These are phyloP conservation scores for Yamadazyma triangularis DNA, from an alignment of 1,139 yeast species.

Conservation along the genomic window DNA sequence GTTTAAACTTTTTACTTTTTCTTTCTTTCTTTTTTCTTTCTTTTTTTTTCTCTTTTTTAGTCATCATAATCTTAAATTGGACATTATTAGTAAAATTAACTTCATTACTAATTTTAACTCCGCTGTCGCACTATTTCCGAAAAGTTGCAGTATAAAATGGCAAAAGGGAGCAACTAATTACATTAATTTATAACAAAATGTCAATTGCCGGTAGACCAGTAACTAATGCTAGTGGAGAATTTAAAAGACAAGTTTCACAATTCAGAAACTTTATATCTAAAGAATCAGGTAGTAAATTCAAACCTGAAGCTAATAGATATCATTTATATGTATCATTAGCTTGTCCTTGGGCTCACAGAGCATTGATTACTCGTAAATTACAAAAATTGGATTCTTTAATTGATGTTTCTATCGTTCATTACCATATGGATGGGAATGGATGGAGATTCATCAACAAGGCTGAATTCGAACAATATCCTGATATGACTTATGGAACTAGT, in stretches of 20 bases:
- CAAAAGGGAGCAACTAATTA: background rate
- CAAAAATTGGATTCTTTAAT: conserved; percentile 68
- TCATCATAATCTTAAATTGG: no score
- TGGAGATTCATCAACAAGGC: conserved; percentile 62
- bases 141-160: no score
- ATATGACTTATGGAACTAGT: conserved; percentile 50
- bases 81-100: no score
- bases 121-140: no score
- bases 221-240: conserved; percentile 37
- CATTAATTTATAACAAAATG: conserved; percentile 1
- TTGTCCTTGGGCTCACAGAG: conserved; percentile 96
- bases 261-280: conserved; percentile 56
- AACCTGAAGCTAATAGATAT: conserved; percentile 76
- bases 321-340: conserved; percentile 85
- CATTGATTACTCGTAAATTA: conserved; percentile 68
- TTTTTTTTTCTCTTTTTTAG: no score
- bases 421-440: conserved; percentile 81
- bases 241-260: conserved; percentile 42
- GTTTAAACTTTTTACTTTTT: no score
- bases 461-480: conserved; percentile 25
- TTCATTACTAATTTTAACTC: no score
- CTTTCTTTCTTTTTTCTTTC: no score
- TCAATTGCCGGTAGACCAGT: background rate
- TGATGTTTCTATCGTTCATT: conserved; percentile 76
- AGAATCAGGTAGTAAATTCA: conserved; percentile 45